These are phyloP conservation scores for Cadophora malorum DNA, from an alignment of 2,329 filamentous ascomycete genomes.

Conservation along the genomic window DNA sequence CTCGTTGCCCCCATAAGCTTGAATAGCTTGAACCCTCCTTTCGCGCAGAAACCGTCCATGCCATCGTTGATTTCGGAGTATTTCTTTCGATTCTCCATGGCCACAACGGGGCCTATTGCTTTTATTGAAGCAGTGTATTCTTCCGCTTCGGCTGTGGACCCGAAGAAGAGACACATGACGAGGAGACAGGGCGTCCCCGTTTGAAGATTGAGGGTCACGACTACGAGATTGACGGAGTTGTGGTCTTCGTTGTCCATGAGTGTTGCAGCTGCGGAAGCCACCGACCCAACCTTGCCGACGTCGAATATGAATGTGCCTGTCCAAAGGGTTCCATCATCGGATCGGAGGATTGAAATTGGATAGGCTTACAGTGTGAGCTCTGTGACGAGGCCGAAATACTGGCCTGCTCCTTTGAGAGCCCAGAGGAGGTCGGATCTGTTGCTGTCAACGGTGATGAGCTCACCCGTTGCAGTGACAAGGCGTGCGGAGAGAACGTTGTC, in stretches of 20 bases:
- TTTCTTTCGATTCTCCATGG: background rate
- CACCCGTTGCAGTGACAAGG: background rate
- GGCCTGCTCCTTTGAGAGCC: slow-evolving; percentile 5
- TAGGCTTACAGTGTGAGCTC: slow-evolving; percentile 5
- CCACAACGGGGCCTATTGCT: background rate
- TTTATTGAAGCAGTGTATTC: background rate
- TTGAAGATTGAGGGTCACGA: background rate
- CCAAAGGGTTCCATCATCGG: background rate
- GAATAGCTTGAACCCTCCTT: slow-evolving; percentile 3
- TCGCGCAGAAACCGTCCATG: background rate
- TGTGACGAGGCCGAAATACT: slow-evolving; percentile 1
- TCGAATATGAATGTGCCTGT: background rate
- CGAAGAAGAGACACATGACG: background rate
- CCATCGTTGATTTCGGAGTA: slow-evolving; percentile 3
- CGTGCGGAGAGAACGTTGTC: background rate
- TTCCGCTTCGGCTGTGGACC: background rate
- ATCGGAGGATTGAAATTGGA: background rate
- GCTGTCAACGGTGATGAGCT: background rate
- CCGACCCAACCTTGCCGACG: background rate
- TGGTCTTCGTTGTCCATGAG: background rate
- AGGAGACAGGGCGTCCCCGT: background rate
- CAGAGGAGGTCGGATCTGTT: background rate
- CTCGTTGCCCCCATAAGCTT: background rate
- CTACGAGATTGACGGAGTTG: slow-evolving; percentile 7
- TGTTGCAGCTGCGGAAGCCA: background rate